Evolutionary conservation across 1,139 yeast genomes (phyloP), one percentile per base, ranked within the genome.

Genomic region (Sugiyamaella japonica): DNA sequence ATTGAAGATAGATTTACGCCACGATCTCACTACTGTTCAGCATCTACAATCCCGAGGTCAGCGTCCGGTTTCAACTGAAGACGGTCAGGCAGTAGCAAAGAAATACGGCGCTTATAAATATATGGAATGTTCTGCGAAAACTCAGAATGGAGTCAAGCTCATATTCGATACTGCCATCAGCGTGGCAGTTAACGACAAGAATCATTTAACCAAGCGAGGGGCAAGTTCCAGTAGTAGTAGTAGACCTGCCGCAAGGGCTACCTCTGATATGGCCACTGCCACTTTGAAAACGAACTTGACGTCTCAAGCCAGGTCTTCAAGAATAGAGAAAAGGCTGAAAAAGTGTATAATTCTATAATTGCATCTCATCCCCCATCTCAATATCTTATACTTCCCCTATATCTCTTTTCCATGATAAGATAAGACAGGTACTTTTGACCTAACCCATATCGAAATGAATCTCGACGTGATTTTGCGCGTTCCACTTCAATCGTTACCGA

Each of bases 101-200:
- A 80, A 79, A 50, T 79, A 86, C 58, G 87, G 86, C 43, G 95
- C 96, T 0, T 76, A 79, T 38, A 84, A 82, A n/a, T 91, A 88
- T 69, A 72, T 88, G 57, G 86, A 85, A 66, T 88, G 96, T 66
- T 85, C 95, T 2, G 88, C 96, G 12, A 85, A 84, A 63, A 74
- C 79, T 31, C 82, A 83, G 77, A 77, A 78, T 59, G 88, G 89
- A 56, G 81, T 89, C 15, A 74, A 76, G 47, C 81, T 82, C 34
- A 84, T 89, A 6, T 90, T 90, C 68, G 80, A 86, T 58, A 60
- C 67, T 13, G 69, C 72, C 7, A 54, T 51, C 13, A 29, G 42
- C 13, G 36, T 46, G 13, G 54, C 39, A 2, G 31, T 51, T n/a
- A 45, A 45, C 44, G 44, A 54, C 48, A 44, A 44, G 39, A 23